Evolutionary conservation across 1,284 basidiomycete species (phyloP), one percentile per base, ranked within the genome.

Genomic region (Trametes versicolor): DNA sequence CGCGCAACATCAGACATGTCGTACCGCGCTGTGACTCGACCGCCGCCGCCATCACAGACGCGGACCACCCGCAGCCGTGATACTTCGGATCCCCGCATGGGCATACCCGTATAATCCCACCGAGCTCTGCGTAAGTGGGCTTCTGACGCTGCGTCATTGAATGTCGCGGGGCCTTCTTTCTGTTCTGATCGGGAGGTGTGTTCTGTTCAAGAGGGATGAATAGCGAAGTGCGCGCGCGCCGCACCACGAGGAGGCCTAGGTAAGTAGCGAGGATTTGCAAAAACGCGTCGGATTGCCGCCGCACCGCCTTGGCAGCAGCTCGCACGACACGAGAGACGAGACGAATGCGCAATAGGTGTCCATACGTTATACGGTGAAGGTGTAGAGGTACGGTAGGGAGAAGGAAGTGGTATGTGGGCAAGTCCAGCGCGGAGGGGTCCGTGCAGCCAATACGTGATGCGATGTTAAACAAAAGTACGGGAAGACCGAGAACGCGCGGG

Each of bases 341-440:
- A n/a, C 17, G 32, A 39, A 10, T 17, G 49, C 49, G 49, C 50
- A 21, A 51, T 51, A 51, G 29, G 32, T 34, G 9, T 27, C 49
- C 49, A 51, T 51, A 51, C 50, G 50, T 51, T 51, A 51, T 25
- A n/a, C 13, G 32, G 13, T 5, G 17, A 29, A n/a, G 50, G 10
- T 5, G 19, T n/a, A 51, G 50, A 10, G 19, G 12, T 17, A n/a
- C 4, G 27, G 15, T 10, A 29, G 27, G 47, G 25, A 50, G 27
- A 25, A 15, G 15, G 15, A 50, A 50, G 19, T 21, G 19, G 50
- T 51, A 51, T 25, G 50, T 51, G 19, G 29, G 19, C 17, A 34
- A n/a, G 29, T 27, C 25, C 23, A 29, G 25, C 48, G 25, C 12
- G 37, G 21, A 39, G 10, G 54, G 29, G 57, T 50, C 47, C 37